Base-by-base conservation (phyloP, 805 yeast genomes). In the Gaillardinia entomophila region DNA sequence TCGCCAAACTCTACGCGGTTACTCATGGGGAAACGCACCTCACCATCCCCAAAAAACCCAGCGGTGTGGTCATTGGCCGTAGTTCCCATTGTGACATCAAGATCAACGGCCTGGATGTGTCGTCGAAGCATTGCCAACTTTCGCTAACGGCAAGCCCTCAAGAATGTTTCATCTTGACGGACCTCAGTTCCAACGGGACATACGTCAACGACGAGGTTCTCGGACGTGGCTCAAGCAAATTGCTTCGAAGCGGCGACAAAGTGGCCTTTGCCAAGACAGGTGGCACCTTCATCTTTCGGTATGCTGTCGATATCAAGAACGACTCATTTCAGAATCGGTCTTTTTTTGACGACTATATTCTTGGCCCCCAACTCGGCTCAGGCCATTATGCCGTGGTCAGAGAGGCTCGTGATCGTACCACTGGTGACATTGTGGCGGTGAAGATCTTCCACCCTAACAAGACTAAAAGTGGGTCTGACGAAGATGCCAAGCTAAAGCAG, bases 331-430 rank as follows among this genome's bases (percentile, higher is more conserved):
- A 28, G 38, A 53, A 34, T n/a, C 42, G 39, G 17, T 66, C 81
- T 2, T 75, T 82, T 33, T 75, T 71, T 39, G 83, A 79, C 46
- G 70, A 71, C 35, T 75, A 73, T 43, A 61, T 71, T 5, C 37
- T 75, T 13, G 85, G 84, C 1, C 66, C 63, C 34, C 75, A 78
- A 41, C 55, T 83, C 15, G 92, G 92, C 0, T 60, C 81, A 3
- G 92, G 92, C 1, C 90, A 83, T 55, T 83, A 83, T 47, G 90
- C 92, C 0, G 76, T 77, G n/a, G 92, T 83, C 3, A 79, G 77
- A 48, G 84, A 80, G 42, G 86, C 86, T 2, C 62, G 65, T 6
- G 68, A 74, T 40, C 71, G 77, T 42, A 53, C 56, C 6, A 68
- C 79, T 0, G 86, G 87, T 0, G 69, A 70, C 31, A 56, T 69